phyloP scores from a whole-genome alignment of 225 moss, liverwort and hornwort species.

The Marchantia polymorpha region DNA sequence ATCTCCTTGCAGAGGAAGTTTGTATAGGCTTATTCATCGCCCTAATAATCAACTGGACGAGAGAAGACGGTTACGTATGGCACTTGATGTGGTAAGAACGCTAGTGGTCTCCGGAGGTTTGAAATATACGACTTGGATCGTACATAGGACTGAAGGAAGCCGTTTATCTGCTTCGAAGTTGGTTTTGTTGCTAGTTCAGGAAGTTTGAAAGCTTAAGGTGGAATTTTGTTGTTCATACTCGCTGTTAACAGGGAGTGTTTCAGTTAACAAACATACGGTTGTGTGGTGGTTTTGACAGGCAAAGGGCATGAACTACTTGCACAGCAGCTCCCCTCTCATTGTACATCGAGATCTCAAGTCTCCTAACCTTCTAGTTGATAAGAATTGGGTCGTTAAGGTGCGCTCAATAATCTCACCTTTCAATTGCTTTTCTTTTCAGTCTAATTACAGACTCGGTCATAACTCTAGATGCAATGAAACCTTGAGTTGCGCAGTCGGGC shows the following conservation, averaged over 20 bases:
- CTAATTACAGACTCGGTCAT: neutral
- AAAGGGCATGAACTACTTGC: conserved; percentile 54
- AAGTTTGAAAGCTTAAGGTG: neutral
- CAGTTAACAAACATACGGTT: neutral
- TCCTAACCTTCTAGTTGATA: conserved; percentile 49
- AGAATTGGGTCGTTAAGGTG: conserved; percentile 57
- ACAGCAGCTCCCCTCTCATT: conserved; percentile 41
- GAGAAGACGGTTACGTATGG: conserved; percentile 51
- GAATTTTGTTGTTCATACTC: neutral
- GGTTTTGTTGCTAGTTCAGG: neutral
- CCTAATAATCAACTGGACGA: conserved; percentile 53
- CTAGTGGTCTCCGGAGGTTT: neutral
- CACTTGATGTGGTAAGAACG: conserved; percentile 47
- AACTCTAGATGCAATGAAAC: no score
- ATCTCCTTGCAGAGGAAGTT: conserved; percentile 44
- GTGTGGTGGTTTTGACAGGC: conserved; percentile 31
- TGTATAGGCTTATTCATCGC: conserved; percentile 53
- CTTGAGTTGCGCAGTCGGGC: no score
- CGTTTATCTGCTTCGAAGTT: neutral
- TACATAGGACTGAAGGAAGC: neutral
- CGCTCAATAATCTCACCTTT: neutral
- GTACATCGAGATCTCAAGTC: conserved; percentile 52
- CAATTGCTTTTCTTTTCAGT: neutral
- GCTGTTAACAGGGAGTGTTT: conserved; percentile 4
- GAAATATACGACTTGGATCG: neutral